Conservation (phyloP, 352 stramenopile genomes). For the Peronospora farinosa region DNA sequence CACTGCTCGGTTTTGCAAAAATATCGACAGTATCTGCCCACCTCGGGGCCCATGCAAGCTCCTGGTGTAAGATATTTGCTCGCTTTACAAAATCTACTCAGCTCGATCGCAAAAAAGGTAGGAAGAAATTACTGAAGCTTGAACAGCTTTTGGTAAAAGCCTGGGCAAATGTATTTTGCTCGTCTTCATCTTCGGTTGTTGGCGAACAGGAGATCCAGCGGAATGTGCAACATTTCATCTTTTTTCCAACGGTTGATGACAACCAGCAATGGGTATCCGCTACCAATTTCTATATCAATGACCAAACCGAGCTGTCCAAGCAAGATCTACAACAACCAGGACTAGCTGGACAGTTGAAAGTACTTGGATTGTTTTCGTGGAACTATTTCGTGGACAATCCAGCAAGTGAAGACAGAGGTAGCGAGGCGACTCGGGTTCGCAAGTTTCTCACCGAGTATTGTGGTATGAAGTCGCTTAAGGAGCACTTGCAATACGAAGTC, state of each 20-base stretch:
- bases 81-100: slow-evolving; percentile 3
- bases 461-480: slow-evolving; percentile 45
- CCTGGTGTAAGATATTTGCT: slow-evolving; percentile 34
- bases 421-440: slow-evolving; percentile 14
- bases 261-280: slow-evolving; percentile 16
- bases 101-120: slow-evolving; percentile 16
- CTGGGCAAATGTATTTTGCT: slow-evolving; percentile 23
- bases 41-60: slow-evolving; percentile 20
- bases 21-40: slow-evolving; percentile 25
- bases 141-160: slow-evolving; percentile 20
- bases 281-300: slow-evolving; percentile 54
- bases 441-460: slow-evolving; percentile 44
- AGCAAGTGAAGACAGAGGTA: slow-evolving; percentile 2
- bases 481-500: slow-evolving; percentile 46
- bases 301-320: slow-evolving; percentile 43
- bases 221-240: slow-evolving; percentile 24
- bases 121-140: slow-evolving; percentile 31
- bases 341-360: slow-evolving; percentile 19
- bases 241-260: slow-evolving; percentile 30
- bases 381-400: slow-evolving; percentile 34
- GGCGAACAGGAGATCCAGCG: slow-evolving; percentile 16
- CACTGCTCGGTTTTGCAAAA: slow-evolving; percentile 35
- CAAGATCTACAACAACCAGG: slow-evolving; percentile 21
- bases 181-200: slow-evolving; percentile 1
- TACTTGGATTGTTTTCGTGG: slow-evolving; percentile 56